phyloP scores from a whole-genome alignment of 1,284 basidiomycete genomes.

The Malassezia pachydermatis region DNA sequence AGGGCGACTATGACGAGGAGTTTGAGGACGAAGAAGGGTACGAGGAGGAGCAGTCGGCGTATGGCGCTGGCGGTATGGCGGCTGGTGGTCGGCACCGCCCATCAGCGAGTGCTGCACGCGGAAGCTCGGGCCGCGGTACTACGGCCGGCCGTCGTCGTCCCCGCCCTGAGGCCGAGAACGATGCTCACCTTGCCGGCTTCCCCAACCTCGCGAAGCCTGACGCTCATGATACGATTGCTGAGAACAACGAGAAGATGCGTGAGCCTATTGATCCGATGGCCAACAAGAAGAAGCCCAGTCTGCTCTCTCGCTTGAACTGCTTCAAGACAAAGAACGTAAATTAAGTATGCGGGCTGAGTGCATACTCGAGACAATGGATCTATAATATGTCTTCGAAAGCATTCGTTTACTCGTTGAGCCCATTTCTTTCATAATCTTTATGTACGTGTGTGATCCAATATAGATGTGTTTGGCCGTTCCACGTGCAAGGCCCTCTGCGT shows the following conservation, averaged over 20 bases:
- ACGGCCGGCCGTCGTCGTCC: not conserved
- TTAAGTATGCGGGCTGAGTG: too few relatives aligned
- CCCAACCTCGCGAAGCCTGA: conserved; percentile 6
- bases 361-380: too few relatives aligned
- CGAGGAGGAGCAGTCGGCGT: not conserved
- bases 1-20: too few relatives aligned
- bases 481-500: too few relatives aligned
- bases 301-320: conserved; percentile 15
- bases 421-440: too few relatives aligned
- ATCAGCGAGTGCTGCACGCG: not conserved
- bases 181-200: conserved; percentile 9
- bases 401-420: too few relatives aligned
- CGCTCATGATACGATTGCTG: not conserved
- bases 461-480: too few relatives aligned
- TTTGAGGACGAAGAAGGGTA: not conserved
- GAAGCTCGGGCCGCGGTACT: too few relatives aligned
- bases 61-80: too few relatives aligned
- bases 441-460: too few relatives aligned
- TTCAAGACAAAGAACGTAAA: conserved; percentile 1
- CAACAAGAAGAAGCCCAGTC: not conserved
- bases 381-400: too few relatives aligned
- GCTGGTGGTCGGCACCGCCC: not conserved
- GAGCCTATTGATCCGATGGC: conserved; percentile 6
- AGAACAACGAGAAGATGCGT: conserved; percentile 12
- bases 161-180: not conserved